phyloP scores from a whole-genome alignment of 2,329 filamentous ascomycete genomes.

The Penicillium concentricum region DNA sequence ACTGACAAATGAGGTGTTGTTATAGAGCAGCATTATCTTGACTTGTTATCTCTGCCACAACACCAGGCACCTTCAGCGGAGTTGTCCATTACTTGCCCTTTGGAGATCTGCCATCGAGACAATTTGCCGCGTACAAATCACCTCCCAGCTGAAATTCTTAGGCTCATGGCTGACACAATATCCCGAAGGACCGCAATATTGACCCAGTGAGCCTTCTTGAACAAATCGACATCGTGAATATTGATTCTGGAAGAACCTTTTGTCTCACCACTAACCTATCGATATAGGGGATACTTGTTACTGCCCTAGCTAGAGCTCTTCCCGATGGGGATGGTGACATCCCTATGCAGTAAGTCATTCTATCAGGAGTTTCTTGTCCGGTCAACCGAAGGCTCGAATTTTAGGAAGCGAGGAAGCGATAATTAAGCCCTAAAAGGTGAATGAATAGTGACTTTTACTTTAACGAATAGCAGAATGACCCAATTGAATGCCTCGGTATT shows the following conservation, averaged over 20 bases:
- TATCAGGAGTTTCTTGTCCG: neutral
- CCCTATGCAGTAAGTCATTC: neutral
- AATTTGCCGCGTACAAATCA: neutral
- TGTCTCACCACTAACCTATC: neutral
- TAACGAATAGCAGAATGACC: neutral
- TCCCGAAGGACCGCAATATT: neutral
- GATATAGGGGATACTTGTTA: neutral
- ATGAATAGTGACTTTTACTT: neutral
- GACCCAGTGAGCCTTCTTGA: neutral
- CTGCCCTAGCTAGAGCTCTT: neutral
- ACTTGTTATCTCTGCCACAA: neutral
- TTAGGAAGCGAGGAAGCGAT: neutral
- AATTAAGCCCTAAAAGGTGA: neutral
- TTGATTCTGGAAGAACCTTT: neutral
- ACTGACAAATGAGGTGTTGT: neutral
- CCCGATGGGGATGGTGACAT: constrained; percentile 1
- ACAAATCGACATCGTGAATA: neutral
- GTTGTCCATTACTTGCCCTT: neutral
- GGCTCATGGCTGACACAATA: neutral
- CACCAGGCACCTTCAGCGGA: neutral
- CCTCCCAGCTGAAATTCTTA: neutral
- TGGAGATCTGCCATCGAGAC: neutral
- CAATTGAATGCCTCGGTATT: neutral
- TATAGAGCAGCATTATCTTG: neutral
- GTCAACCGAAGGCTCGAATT: neutral